A percentile compares a stretch with the other conserved stretches of the same genome.
Conservation (phyloP, 1,284 basidiomycete genomes). For the Apiotrichum laibachii region DNA sequence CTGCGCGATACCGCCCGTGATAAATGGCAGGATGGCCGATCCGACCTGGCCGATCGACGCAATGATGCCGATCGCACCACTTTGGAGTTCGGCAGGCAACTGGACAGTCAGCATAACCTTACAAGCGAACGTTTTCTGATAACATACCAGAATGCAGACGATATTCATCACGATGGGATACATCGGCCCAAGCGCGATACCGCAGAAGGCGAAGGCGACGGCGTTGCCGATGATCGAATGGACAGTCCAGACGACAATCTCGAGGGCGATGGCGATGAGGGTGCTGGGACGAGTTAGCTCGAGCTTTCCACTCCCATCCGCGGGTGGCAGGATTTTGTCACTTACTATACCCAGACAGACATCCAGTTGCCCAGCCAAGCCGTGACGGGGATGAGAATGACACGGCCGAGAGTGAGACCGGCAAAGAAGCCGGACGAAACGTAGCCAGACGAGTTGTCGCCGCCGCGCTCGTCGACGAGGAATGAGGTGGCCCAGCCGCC, state of each 20-base stretch:
- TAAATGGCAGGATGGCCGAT: conserved; percentile 64
- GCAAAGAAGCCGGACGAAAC: conserved; percentile 47
- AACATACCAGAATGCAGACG: conserved; percentile 33
- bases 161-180: conserved; percentile 62
- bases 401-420: conserved; percentile 42
- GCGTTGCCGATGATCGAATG: conserved; percentile 62
- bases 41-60: conserved; percentile 62
- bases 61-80: conserved; percentile 63
- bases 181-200: conserved; percentile 57
- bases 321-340: neutral
- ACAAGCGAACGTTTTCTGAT: no score
- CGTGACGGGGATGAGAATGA: conserved; percentile 45
- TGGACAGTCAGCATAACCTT: no score
- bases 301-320: neutral
- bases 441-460: conserved; percentile 39
- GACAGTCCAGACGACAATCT: conserved; percentile 64
- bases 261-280: conserved; percentile 50
- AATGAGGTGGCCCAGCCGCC: conserved; percentile 48
- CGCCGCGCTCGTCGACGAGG: conserved; percentile 40
- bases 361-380: conserved; percentile 34
- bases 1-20: conserved; percentile 41
- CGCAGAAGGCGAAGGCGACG: conserved; percentile 60
- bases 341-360: conserved; percentile 43
- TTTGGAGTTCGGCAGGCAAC: conserved; percentile 62
- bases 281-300: conserved; percentile 13